These are phyloP conservation scores for Secale cereale DNA, from an alignment of 176 grass and related monocot species.

Conservation along the genomic window DNA sequence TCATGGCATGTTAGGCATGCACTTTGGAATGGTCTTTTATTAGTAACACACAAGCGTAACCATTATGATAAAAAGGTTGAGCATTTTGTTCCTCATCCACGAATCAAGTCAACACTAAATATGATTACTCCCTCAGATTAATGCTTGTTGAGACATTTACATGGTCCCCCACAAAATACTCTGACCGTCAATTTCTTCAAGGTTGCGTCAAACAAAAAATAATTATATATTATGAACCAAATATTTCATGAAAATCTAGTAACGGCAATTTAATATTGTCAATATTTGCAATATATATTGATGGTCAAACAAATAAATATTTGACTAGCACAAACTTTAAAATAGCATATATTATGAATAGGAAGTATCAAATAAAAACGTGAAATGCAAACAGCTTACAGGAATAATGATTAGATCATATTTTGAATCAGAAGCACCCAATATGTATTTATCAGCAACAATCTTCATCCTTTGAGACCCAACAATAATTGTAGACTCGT, in stretches of 20 bases:
- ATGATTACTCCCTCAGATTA: background rate
- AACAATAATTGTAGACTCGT: conserved; percentile 52
- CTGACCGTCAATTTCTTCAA: too few relatives aligned
- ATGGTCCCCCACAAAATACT: too few relatives aligned
- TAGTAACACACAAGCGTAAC: background rate
- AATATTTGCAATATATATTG: too few relatives aligned
- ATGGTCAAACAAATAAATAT: too few relatives aligned
- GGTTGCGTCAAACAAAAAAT: too few relatives aligned
- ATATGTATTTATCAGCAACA: conserved; percentile 66
- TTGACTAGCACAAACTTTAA: too few relatives aligned
- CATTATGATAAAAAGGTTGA: background rate
- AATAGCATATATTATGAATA: too few relatives aligned
- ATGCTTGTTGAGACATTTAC: too few relatives aligned
- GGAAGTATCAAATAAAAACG: conserved; percentile 14
- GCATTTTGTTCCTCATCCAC: background rate
- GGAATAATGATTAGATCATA: conserved; percentile 94
- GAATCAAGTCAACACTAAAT: background rate
- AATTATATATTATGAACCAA: too few relatives aligned
- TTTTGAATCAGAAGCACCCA: conserved; percentile 54
- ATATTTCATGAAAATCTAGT: too few relatives aligned
- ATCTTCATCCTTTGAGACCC: conserved; percentile 69
- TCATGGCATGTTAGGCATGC: background rate
- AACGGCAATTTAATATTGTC: too few relatives aligned
- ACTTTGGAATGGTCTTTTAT: background rate
- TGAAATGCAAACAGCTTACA: conserved; percentile 49